Base-by-base conservation (phyloP, 2,329 filamentous ascomycete genomes). In the Neocucurbitaria cava region DNA sequence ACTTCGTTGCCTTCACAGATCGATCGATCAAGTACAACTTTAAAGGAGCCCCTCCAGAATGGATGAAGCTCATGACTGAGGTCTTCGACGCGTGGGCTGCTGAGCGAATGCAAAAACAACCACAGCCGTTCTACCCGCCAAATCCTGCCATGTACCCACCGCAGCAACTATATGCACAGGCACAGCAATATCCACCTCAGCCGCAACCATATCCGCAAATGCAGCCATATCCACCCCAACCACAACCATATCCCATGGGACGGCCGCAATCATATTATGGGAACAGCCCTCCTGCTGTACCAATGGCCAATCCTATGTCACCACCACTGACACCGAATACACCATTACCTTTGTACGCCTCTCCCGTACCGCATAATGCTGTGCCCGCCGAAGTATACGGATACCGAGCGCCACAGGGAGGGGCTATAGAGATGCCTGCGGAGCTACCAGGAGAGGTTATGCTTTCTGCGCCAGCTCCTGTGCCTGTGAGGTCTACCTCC, bases 11-110 rank as follows among this genome's bases (percentile, higher is more conserved):
- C 1, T 74, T 72, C 46, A 59, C 52, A 7, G 64, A 75, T 42
- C 62, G 64, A 21, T 70, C 69, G 23, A 58, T 75, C 49, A 68
- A 71, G 44, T 75, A 74, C 58, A 68, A 70, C 47, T 72, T 75
- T 55, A 66, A 64, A 2, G 70, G 69, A 17, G 65, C 60, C 1
- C 68, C 68, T 6, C 52, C 61, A 13, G 68, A 74, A 53, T 75
- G 71, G 71, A 68, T 71, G 62, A 58, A 58, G 36, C 70, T 71
- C 18, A 73, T 74, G 65, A 66, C 66, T 1, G 65, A 72, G 36
- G 69, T 72, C 11, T 73, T 73, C 41, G 50, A 57, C 7, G 50
- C 66, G 18, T 74, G 71, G 72, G 62, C 65, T 31, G 57, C 56
- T 13, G 69, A 72, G 36, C 62, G 66, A 39, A 10, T 59, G 48